phyloP scores from a whole-genome alignment of 495 filamentous ascomycete species.

The Astrothelium subdiscretum region DNA sequence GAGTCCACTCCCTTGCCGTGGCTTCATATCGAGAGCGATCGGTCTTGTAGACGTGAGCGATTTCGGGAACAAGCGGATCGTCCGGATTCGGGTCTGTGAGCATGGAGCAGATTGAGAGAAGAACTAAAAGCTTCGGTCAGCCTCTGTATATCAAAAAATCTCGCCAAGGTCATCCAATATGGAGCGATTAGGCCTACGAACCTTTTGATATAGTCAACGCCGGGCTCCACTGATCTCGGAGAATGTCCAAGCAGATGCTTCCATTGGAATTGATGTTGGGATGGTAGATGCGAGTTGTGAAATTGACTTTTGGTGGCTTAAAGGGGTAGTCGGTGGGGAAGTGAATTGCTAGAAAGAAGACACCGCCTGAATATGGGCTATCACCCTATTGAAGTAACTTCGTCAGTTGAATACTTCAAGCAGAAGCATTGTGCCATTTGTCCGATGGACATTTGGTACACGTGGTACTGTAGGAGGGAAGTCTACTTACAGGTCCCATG shows the following conservation, averaged over 20 bases:
- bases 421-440: too few relatives aligned
- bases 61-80: slow-evolving; percentile 95
- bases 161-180: slow-evolving; percentile 2
- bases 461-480: too few relatives aligned
- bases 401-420: not conserved
- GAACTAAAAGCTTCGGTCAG: slow-evolving; percentile 41
- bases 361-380: slow-evolving; percentile 91
- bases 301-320: slow-evolving; percentile 99
- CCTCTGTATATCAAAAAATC: not conserved
- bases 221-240: slow-evolving; percentile 98
- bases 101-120: slow-evolving; percentile 99
- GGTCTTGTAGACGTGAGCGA: slow-evolving; percentile 99
- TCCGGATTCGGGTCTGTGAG: slow-evolving; percentile 98
- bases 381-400: slow-evolving; percentile 47
- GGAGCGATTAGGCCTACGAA: slow-evolving; percentile 30
- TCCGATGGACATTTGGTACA: too few relatives aligned
- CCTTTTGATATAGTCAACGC: slow-evolving; percentile 98
- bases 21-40: slow-evolving; percentile 91
- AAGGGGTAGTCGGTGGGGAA: slow-evolving; percentile 99
- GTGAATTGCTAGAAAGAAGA: slow-evolving; percentile 96
- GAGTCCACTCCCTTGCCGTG: slow-evolving; percentile 94
- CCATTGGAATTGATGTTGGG: slow-evolving; percentile 99
- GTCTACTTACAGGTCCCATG: slow-evolving; percentile 88
- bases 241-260: slow-evolving; percentile 95
- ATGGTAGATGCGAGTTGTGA: slow-evolving; percentile 98